phyloP scores from a whole-genome alignment of 2,329 filamentous ascomycete species.

The Nemania serpens region DNA sequence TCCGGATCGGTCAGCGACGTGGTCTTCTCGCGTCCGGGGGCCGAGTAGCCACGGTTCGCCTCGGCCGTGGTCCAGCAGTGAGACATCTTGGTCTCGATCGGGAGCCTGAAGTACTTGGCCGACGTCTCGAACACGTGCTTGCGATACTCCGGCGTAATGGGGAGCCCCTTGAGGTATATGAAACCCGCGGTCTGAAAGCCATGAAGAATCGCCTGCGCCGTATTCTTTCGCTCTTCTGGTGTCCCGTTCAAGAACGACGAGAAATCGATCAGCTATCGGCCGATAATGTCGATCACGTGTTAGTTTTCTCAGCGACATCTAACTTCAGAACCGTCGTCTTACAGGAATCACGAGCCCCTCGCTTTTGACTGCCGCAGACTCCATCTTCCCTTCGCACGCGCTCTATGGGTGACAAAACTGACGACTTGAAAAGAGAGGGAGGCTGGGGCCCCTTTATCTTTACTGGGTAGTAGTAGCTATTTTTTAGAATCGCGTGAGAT shows the following conservation, averaged over 20 bases:
- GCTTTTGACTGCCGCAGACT: conserved; percentile 52
- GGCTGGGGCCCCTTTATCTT: too few relatives aligned
- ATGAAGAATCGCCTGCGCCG: conserved; percentile 73
- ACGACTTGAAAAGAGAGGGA: too few relatives aligned
- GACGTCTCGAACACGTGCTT: conserved; percentile 68
- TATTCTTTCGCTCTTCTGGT: conserved; percentile 61
- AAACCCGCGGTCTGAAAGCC: conserved; percentile 89
- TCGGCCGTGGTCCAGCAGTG: conserved; percentile 73
- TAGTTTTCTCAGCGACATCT: neutral
- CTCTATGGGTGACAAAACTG: too few relatives aligned
- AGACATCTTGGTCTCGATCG: conserved; percentile 64
- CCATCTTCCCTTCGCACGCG: conserved; percentile 42
- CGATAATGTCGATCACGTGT: conserved; percentile 16
- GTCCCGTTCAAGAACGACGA: conserved; percentile 70
- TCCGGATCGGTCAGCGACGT: conserved; percentile 57
- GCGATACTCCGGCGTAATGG: conserved; percentile 65
- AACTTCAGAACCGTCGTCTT: conserved; percentile 31
- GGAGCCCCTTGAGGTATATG: conserved; percentile 83
- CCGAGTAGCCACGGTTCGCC: conserved; percentile 75
- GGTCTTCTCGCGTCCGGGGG: conserved; percentile 73
- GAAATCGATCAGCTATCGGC: conserved; percentile 75
- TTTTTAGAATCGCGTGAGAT: too few relatives aligned
- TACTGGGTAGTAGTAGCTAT: too few relatives aligned
- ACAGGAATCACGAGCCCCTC: conserved; percentile 62
- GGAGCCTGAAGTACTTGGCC: conserved; percentile 71